Evolutionary conservation across 2,329 filamentous ascomycete species (phyloP).

Genomic region (Diaporthe citriasiana): DNA sequence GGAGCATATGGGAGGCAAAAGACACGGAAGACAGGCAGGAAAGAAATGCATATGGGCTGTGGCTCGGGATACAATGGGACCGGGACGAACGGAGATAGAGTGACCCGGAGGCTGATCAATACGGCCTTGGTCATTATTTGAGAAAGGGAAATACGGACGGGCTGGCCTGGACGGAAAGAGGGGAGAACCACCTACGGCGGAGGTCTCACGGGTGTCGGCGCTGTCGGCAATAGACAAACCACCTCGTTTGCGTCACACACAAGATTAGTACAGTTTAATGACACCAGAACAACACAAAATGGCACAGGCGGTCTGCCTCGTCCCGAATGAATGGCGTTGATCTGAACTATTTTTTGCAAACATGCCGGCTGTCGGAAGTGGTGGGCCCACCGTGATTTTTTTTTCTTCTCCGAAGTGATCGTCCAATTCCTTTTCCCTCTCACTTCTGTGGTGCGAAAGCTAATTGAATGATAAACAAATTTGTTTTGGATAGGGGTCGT

Average conservation of each 20-base stretch:
- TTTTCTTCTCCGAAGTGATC: not conserved
- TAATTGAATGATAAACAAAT: constrained; percentile 18
- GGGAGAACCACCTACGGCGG: constrained; percentile 21
- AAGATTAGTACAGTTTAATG: constrained; percentile 42
- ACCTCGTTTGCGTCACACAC: constrained; percentile 17
- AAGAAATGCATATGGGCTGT: constrained; percentile 24
- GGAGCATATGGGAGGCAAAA: constrained; percentile 25
- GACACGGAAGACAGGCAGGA: constrained; percentile 4
- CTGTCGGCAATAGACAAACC: constrained; percentile 24
- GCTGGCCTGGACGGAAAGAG: constrained; percentile 40
- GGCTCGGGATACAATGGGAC: constrained; percentile 18
- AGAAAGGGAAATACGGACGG: constrained; percentile 37
- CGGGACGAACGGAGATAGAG: constrained; percentile 15
- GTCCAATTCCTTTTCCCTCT: not conserved
- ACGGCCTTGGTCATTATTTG: constrained; percentile 1
- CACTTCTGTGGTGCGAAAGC: not conserved
- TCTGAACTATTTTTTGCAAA: constrained; percentile 15
- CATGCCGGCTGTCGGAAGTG: not conserved
- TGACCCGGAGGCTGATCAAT: constrained; percentile 13
- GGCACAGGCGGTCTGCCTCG: constrained; percentile 8
- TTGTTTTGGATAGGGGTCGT: constrained; percentile 29
- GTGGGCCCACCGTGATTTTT: constrained; percentile 9
- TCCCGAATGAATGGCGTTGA: not conserved
- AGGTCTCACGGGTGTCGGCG: constrained; percentile 26
- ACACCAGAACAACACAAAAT: constrained; percentile 39